Conservation (phyloP, 306 rosid genomes). For the Arachis stenosperma region DNA sequence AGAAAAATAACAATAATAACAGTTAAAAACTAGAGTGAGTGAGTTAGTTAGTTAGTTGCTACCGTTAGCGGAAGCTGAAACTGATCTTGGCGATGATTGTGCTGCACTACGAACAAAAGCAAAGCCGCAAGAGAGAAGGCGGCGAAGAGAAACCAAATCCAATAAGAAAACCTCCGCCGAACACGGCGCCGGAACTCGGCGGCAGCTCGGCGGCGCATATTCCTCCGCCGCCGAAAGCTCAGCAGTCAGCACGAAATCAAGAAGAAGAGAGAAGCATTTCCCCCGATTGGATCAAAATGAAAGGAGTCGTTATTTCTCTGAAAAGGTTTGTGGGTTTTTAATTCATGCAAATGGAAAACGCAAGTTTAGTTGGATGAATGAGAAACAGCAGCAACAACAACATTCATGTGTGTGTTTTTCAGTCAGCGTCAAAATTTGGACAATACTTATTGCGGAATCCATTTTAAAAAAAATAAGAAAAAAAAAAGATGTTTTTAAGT, state of each 20-base stretch:
- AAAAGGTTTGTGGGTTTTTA: too few species aligned
- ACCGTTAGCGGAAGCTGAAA: slow-evolving; percentile 58
- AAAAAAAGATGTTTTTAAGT: too few species aligned
- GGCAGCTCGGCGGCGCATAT: slow-evolving; percentile 92
- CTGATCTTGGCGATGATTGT: slow-evolving; percentile 72
- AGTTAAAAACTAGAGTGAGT: background rate
- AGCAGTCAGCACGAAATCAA: slow-evolving; percentile 48
- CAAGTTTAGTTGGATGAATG: too few species aligned
- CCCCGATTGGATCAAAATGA: slow-evolving; percentile 40
- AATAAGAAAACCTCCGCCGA: slow-evolving; percentile 67
- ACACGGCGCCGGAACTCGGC: slow-evolving; percentile 95
- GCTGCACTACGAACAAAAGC: slow-evolving; percentile 71
- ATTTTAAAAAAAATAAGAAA: too few species aligned
- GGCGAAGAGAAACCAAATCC: slow-evolving; percentile 88
- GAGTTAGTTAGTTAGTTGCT: slow-evolving; percentile 21
- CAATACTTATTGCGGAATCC: too few species aligned
- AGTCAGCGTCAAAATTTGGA: too few species aligned
- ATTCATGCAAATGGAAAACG: too few species aligned
- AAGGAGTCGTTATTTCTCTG: too few species aligned
- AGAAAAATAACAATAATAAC: background rate
- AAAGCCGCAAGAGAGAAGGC: slow-evolving; percentile 67
- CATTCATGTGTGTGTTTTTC: too few species aligned
- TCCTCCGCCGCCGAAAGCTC: slow-evolving; percentile 48
- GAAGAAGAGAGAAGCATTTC: slow-evolving; percentile 37
- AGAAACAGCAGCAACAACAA: too few species aligned